These are phyloP conservation scores for Rhododendron mucronatum DNA, from an alignment of 148 eudicot genomes.

Conservation along the genomic window DNA sequence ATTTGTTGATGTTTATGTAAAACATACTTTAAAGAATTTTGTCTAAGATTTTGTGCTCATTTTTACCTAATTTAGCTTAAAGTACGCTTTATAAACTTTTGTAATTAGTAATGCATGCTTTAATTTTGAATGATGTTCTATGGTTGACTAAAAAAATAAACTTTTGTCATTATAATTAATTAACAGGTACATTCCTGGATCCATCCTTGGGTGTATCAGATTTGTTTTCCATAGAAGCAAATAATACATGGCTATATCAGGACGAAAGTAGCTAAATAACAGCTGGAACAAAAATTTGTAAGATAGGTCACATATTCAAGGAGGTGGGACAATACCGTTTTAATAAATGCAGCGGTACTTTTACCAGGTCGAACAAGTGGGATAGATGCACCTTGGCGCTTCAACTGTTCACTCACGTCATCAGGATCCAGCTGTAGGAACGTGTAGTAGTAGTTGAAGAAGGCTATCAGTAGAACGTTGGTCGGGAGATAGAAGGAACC, in stretches of 20 bases:
- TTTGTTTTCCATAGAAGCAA: not conserved
- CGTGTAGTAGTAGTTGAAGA: conserved; percentile 96
- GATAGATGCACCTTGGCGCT: conserved; percentile 98
- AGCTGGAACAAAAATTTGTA: not conserved
- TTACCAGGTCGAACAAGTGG: conserved; percentile 98
- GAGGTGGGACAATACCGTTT: conserved; percentile 52
- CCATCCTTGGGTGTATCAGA: not conserved
- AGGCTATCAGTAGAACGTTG: conserved; percentile 80
- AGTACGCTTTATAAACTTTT: too few relatives aligned
- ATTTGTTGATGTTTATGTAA: too few relatives aligned
- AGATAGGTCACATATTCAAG: not conserved
- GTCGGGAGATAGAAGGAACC: conserved; percentile 87
- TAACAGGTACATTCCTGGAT: too few relatives aligned
- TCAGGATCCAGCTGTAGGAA: conserved; percentile 97
- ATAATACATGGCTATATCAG: not conserved
- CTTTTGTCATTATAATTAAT: too few relatives aligned
- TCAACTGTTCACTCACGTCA: conserved; percentile 93
- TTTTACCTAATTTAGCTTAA: too few relatives aligned
- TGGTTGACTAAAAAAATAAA: too few relatives aligned
- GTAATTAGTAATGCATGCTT: too few relatives aligned
- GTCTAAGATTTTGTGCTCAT: too few relatives aligned
- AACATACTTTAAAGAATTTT: too few relatives aligned
- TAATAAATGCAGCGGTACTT: conserved; percentile 78
- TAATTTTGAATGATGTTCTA: too few relatives aligned
- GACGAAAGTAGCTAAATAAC: not conserved